Evolutionary conservation across 345 rosid genomes (phyloP), one percentile per base, ranked within the genome.

Genomic region (Populus alba): DNA sequence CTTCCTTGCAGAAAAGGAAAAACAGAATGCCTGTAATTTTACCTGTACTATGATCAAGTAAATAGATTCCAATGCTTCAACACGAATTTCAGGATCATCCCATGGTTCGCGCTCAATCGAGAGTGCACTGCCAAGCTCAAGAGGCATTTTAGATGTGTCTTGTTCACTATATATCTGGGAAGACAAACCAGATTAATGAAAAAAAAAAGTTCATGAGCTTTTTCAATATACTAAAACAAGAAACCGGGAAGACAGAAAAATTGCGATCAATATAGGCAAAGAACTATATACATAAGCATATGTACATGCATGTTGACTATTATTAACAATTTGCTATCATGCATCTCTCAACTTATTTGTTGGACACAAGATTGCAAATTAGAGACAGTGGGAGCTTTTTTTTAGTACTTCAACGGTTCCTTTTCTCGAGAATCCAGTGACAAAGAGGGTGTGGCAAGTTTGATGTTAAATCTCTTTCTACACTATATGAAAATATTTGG

Each of bases 51-150:
- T 79, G 75, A 95, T 91, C 88, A 93, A 81, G 88, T 95, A 95
- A 78, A 95, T 88, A 80, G 97, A 90, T 81, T 93, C 97, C 29
- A 92, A 87, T 72, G 91, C 86, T 81, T 93, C 96, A 83, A 92
- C 87, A 38, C 92, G 90, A 77, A 93, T 92, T 67, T 88, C 97
- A 22, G 97, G 81, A 84, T 93, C 99, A 81, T 86, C 86, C 75
- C 91, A 92, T 39, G 88, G 90, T 83, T 95, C 94, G 67, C 99
- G 95, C 80, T 95, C 97, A 75, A 93, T 90, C 11, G 91, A 91
- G 35, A 95, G 97, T 41, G 91, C 98, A 85, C 91, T 87, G 73
- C 90, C 90, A 75, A 95, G 97, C 86, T 95, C 98, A 75, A 85
- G 92, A 31, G 99, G 96, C 94, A 92, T 92, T 87, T 91, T 93